Conservation (phyloP, 2,329 filamentous ascomycete species). For the Zopfia rhizophila region DNA sequence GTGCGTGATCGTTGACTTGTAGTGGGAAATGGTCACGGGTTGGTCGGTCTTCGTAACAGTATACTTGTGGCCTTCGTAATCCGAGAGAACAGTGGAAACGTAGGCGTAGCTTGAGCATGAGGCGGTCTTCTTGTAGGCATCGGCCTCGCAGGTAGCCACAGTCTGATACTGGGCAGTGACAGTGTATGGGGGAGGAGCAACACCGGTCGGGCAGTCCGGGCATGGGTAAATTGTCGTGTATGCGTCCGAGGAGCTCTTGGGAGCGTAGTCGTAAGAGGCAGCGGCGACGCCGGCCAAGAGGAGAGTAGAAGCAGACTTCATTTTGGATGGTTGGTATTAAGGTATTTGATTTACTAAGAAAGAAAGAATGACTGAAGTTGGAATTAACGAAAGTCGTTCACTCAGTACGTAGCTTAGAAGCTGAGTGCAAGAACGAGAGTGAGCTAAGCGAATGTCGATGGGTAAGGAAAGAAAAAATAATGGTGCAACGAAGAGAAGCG, state of each 20-base stretch:
- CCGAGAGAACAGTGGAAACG: slow-evolving; percentile 40
- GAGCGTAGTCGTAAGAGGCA: slow-evolving; percentile 25
- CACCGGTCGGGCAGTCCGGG: slow-evolving; percentile 18
- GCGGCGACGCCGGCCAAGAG: slow-evolving; percentile 39
- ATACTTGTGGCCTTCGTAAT: slow-evolving; percentile 35
- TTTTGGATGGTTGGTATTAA: slow-evolving; percentile 14
- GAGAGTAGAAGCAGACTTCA: slow-evolving; percentile 29
- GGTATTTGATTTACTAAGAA: slow-evolving; percentile 23
- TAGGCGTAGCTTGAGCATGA: slow-evolving; percentile 35
- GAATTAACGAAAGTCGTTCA: slow-evolving; percentile 21
- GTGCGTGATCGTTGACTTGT: slow-evolving; percentile 37
- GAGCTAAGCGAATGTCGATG: no score
- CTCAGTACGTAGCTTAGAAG: slow-evolving; percentile 21
- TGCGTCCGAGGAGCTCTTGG: slow-evolving; percentile 1
- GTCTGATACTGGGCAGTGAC: slow-evolving; percentile 45
- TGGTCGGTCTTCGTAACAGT: slow-evolving; percentile 41
- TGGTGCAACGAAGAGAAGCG: no score
- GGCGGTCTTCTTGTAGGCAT: slow-evolving; percentile 1
- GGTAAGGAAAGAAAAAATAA: no score
- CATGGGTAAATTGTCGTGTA: slow-evolving; percentile 41
- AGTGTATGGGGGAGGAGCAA: slow-evolving; percentile 38
- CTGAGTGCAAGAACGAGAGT: slow-evolving; percentile 18
- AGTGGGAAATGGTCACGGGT: slow-evolving; percentile 39
- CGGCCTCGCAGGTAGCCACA: slow-evolving; percentile 38
- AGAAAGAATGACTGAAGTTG: slow-evolving; percentile 40